A percentile compares a stretch with the other conserved stretches of the same genome.
phyloP scores from a whole-genome alignment of 164 flowering plant genomes.

The Magnolia changhungtana region DNA sequence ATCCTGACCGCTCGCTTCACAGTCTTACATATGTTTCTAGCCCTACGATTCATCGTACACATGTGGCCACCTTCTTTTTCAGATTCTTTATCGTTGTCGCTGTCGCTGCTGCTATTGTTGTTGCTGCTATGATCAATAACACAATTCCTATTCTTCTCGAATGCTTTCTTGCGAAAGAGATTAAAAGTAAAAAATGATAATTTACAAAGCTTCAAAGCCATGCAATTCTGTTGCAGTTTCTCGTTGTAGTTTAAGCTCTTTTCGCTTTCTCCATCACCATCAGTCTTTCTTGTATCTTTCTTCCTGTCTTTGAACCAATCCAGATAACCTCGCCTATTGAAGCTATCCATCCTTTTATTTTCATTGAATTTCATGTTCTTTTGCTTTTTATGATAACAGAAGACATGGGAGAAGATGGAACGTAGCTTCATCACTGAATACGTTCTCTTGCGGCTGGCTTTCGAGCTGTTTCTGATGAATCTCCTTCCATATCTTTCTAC shows the following conservation, averaged over 20 bases:
- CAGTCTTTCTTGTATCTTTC: neutral
- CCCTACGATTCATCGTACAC: neutral
- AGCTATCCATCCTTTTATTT: neutral
- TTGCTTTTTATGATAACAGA: neutral
- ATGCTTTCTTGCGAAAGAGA: neutral
- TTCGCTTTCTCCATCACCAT: neutral
- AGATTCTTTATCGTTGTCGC: neutral
- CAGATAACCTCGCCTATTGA: neutral
- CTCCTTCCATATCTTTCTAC: neutral
- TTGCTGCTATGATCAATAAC: neutral
- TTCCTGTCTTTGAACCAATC: neutral
- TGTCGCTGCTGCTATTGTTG: neutral
- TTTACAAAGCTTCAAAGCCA: neutral
- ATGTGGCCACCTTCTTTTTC: neutral
- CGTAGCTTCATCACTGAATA: neutral
- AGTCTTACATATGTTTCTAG: neutral
- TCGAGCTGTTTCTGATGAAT: neutral
- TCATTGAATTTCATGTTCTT: neutral
- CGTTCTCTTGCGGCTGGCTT: neutral
- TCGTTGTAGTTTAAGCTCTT: neutral
- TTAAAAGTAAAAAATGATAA: no score
- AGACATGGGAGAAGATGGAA: neutral
- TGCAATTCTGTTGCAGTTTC: neutral
- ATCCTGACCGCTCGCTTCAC: neutral
- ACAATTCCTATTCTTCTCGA: neutral